Conservation (phyloP, 345 rosid species). For the Iberis pinnata region DNA sequence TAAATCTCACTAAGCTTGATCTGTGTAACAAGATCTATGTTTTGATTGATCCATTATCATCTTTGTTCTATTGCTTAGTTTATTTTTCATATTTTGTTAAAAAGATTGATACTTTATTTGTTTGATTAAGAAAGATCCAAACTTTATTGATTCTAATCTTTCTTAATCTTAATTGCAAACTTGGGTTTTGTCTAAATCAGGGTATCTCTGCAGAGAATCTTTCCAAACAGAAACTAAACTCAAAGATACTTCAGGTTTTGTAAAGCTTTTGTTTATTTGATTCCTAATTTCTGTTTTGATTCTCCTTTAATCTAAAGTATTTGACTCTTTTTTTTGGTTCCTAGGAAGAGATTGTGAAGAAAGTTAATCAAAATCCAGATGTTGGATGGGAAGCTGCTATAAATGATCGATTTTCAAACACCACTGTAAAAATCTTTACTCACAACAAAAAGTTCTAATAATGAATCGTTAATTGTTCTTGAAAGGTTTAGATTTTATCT, state of each 20-base stretch:
- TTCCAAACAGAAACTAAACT: conserved; percentile 56
- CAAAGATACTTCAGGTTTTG: conserved; percentile 68
- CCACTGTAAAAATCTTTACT: conserved; percentile 41
- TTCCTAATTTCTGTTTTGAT: not conserved
- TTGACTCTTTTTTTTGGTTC: not conserved
- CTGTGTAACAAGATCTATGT: not conserved
- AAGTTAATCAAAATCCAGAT: conserved; percentile 58
- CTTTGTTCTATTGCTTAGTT: too few species aligned
- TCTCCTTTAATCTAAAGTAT: conserved; percentile 13
- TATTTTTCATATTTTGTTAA: too few species aligned
- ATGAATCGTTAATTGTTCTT: not conserved
- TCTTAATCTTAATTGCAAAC: not conserved
- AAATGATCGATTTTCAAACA: conserved; percentile 61
- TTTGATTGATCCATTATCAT: too few species aligned
- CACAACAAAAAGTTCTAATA: too few species aligned
- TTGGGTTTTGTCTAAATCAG: conserved; percentile 32
- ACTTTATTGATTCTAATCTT: not conserved
- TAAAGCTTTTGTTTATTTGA: not conserved
- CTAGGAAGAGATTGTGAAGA: conserved; percentile 71
- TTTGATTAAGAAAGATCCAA: not conserved
- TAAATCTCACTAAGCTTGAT: not conserved
- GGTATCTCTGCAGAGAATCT: conserved; percentile 34
- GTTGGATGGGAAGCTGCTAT: conserved; percentile 90
- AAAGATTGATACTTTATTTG: not conserved
- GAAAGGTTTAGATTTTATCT: too few species aligned